Conservation (phyloP, 176 grass and related monocot species). For the Thinopyrum elongatum region DNA sequence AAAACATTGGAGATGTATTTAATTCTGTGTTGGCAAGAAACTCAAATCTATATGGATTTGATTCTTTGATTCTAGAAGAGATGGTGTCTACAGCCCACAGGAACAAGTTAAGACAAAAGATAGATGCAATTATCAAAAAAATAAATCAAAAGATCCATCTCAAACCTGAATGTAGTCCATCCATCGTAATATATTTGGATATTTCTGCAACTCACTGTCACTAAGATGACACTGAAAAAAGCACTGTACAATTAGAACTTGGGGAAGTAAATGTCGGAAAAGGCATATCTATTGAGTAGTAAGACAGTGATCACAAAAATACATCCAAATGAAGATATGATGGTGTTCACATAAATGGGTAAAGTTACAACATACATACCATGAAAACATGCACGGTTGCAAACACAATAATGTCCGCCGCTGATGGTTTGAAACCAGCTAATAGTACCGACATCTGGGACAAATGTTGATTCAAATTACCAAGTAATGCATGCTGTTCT, state of each 20-base stretch:
- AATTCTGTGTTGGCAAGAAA: background rate
- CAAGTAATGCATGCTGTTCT: slow-evolving; percentile 35
- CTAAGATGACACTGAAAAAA: slow-evolving; percentile 55
- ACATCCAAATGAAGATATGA: background rate
- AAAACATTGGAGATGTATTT: background rate
- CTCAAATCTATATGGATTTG: background rate
- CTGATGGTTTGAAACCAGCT: slow-evolving; percentile 61
- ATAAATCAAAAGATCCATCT: slow-evolving; percentile 11
- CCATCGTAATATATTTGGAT: slow-evolving; percentile 75
- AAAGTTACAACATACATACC: slow-evolving; percentile 45
- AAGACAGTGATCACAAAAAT: background rate
- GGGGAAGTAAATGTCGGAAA: background rate
- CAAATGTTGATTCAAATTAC: slow-evolving; percentile 70
- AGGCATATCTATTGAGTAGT: background rate
- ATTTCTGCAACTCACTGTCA: slow-evolving; percentile 51
- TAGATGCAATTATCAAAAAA: background rate
- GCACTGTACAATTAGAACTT: slow-evolving; percentile 12
- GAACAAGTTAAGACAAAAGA: slow-evolving; percentile 17
- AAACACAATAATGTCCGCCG: slow-evolving; percentile 80
- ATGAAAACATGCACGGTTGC: slow-evolving; percentile 56
- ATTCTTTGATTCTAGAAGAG: background rate
- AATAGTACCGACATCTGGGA: slow-evolving; percentile 71
- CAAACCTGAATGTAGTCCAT: slow-evolving; percentile 94
- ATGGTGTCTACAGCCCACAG: background rate
- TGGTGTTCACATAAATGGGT: background rate